Base-by-base conservation (phyloP, 2,329 filamentous ascomycete species). In the Neurospora sp. region DNA sequence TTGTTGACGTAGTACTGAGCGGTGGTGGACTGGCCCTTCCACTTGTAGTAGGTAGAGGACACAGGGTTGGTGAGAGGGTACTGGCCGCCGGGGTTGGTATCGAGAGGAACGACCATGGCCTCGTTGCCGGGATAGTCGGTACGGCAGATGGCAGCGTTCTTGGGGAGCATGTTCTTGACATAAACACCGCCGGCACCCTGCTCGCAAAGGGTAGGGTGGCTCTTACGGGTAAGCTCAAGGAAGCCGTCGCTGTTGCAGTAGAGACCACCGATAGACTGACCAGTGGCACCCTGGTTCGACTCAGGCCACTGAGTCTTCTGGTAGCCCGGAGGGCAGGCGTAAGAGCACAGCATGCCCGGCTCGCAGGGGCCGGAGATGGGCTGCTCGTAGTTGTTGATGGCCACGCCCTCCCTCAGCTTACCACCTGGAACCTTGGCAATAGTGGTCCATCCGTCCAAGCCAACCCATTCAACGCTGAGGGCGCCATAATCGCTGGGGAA, bases 1-100 rank as follows among this genome's bases (percentile, higher is more conserved):
- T 91, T 91, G 87, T 98, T 98, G 82, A 98, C 87, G 79, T 99
- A 99, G 87, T 97, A 98, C 83, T 98, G 96, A 66, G 94, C 94
- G 67, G 93, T 94, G 68, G 96, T 98, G 68, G 82, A 76, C 79
- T 86, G 86, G 76, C 87, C 87, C 77, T 92, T 75, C 92, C 93
- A 97, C 72, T 84, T 81, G 84, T 93, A 98, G 84, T 95, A 97
- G 68, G 82, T 84, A 67, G 79, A 78, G 71, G 90, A 88, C 74
- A 91, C 82, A 66, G 95, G 91, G 84, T 93, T 95, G 78, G 92
- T 93, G 74, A 99, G 82, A 42, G 84, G 81, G 72, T 88, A 82
- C 36, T 82, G 85, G 67, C 81, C 76, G 71, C 91, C 91, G 68
- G 91, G 81, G 5, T 80, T 74, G 62, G 90, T 85, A 70, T 88